Percentiles rank a stretch among this genome's conserved stretches.
phyloP scores from a whole-genome alignment of 306 rosid species.

The Quillaja saponaria region DNA sequence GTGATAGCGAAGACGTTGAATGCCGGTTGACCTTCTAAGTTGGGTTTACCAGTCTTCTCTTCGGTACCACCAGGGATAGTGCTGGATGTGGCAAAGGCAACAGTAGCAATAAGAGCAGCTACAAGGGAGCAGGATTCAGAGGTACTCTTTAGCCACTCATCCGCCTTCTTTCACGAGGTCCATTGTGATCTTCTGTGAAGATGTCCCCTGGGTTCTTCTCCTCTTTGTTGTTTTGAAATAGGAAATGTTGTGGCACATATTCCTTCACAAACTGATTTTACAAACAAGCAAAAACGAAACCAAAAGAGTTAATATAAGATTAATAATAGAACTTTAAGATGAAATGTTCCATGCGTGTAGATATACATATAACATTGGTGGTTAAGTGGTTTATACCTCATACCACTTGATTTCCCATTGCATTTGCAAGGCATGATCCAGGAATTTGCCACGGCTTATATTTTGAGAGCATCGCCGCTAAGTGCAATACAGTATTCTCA shows the following conservation, averaged over 20 bases:
- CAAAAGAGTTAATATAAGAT: too few species aligned
- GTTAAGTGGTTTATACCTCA: conserved; percentile 18
- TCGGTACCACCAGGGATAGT: conserved; percentile 41
- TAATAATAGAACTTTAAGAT: too few species aligned
- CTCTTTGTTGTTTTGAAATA: background rate
- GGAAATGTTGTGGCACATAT: conserved; percentile 25
- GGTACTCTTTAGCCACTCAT: conserved; percentile 36
- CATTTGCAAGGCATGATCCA: conserved; percentile 47
- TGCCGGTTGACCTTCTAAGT: conserved; percentile 26
- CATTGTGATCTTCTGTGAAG: conserved; percentile 24
- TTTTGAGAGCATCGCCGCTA: conserved; percentile 6
- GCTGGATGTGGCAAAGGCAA: conserved; percentile 40
- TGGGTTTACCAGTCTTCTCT: conserved; percentile 21
- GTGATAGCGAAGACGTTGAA: conserved; percentile 44
- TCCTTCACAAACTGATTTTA: conserved; percentile 34
- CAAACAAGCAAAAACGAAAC: background rate
- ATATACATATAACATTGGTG: background rate
- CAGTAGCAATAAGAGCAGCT: conserved; percentile 35
- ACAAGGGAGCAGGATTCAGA: conserved; percentile 46
- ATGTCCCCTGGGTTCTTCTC: conserved; percentile 22
- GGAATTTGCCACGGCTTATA: conserved; percentile 36
- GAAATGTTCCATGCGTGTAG: too few species aligned
- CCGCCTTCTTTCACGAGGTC: background rate
- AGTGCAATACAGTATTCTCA: conserved; percentile 32
- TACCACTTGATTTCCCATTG: conserved; percentile 54